Base-by-base conservation (phyloP, 208 protist species). In the Novymonas esmeraldas region DNA sequence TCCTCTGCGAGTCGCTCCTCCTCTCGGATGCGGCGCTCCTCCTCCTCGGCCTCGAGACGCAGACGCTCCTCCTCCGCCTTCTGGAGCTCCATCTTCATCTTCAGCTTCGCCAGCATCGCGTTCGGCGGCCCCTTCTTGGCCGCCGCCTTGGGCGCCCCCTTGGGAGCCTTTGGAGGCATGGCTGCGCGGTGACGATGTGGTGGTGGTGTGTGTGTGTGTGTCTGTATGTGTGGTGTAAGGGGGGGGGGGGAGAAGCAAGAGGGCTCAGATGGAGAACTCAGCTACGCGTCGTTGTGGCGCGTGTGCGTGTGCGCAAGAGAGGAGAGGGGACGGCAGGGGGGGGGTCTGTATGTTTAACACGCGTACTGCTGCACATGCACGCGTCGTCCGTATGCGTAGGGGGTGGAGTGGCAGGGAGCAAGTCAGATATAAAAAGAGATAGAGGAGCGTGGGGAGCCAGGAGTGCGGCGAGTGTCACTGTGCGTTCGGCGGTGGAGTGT, bases 81-180 rank as follows among this genome's bases (percentile, higher is more conserved):
- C 70, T 95, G 84, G 74, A 84, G 78, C 76, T 95, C 90, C 87
- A 94, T 95, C 82, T 95, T 88, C 78, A 85, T 81, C 75, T 97
- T 97, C 22, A 97, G 74, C 77, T 94, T 92, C 16, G 89, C 90
- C n/a, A 96, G 50, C 86, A 93, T 92, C 13, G 81, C 86, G 39
- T 78, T 70, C 11, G 89, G 83, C 31, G 85, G 81, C 49, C 85
- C 87, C 73, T 94, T 94, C 74, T 90, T 91, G 48, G 70, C 87
- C 20, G 70, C 87, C 44, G 75, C 78, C 72, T 88, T 93, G 59
- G 88, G 89, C 6, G 75, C 77, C 1, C 76, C 84, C 70, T 95
- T 95, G 29, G 76, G 76, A 49, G 74, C 87, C 64, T 94, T 94
- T 6, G 88, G 92, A 16, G 89, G 92, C 92, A 96, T 96, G n/a